Percentiles rank a stretch among this genome's conserved stretches.
These are phyloP conservation scores for Fagus sylvatica DNA, from an alignment of 306 rosid species.

Conservation along the genomic window DNA sequence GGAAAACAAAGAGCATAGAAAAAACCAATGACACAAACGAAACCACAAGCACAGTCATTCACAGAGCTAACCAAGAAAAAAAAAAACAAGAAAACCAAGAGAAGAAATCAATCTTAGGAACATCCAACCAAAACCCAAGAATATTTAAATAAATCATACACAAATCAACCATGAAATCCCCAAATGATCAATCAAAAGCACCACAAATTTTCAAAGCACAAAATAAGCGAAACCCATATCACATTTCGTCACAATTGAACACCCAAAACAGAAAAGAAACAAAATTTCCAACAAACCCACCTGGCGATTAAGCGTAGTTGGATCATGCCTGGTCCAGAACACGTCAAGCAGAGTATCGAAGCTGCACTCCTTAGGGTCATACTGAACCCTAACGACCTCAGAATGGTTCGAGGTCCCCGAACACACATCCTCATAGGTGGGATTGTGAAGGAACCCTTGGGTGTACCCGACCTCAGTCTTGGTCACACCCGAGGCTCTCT, in stretches of 20 bases:
- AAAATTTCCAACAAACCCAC: conserved; percentile 25
- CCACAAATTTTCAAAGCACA: background rate
- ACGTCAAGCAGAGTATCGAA: conserved; percentile 68
- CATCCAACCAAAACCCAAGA: background rate
- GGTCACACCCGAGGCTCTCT: conserved; percentile 76
- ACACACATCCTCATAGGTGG: conserved; percentile 81
- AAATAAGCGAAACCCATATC: background rate
- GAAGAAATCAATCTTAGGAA: background rate
- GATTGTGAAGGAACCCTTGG: conserved; percentile 76
- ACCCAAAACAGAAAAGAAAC: background rate
- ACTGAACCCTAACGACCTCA: conserved; percentile 86
- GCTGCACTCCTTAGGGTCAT: conserved; percentile 68
- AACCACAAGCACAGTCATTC: background rate
- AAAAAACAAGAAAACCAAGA: background rate
- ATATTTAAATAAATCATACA: background rate
- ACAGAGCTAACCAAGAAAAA: background rate
- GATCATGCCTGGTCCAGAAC: conserved; percentile 87
- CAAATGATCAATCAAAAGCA: background rate
- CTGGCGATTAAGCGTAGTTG: conserved; percentile 93
- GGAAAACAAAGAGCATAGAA: background rate
- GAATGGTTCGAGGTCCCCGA: conserved; percentile 66
- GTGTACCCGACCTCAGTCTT: conserved; percentile 88
- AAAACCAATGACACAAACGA: background rate
- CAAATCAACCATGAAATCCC: conserved; percentile 1
- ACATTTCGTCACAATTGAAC: conserved; percentile 1